These are phyloP conservation scores for Thermothelomyces thermophilus DNA, from an alignment of 2,329 filamentous ascomycete species.

Conservation along the genomic window DNA sequence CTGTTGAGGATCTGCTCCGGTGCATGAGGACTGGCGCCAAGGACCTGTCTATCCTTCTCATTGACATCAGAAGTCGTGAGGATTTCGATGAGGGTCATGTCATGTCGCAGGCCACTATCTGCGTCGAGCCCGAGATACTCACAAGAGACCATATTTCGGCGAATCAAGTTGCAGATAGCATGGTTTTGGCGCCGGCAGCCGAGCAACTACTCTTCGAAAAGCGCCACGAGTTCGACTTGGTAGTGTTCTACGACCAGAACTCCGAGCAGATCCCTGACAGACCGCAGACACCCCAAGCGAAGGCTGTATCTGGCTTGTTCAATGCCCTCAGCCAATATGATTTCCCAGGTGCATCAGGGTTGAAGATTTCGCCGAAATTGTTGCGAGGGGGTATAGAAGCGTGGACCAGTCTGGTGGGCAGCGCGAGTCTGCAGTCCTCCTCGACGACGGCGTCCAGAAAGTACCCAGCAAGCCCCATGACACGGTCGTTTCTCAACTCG, in stretches of 20 bases:
- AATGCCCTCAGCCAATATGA: constrained; percentile 81
- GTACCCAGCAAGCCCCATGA: constrained; percentile 14
- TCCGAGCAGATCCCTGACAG: constrained; percentile 48
- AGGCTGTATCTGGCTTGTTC: constrained; percentile 63
- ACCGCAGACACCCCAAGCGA: constrained; percentile 29
- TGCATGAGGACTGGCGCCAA: constrained; percentile 52
- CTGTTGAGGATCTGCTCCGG: constrained; percentile 62
- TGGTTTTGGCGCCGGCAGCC: constrained; percentile 63
- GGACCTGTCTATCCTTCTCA: constrained; percentile 63
- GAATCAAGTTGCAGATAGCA: constrained; percentile 56
- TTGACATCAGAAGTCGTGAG: constrained; percentile 76
- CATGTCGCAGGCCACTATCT: constrained; percentile 74
- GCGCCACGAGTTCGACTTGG: constrained; percentile 70
- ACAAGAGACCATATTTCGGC: constrained; percentile 61
- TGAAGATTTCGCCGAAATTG: constrained; percentile 58
- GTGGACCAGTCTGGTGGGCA: constrained; percentile 78
- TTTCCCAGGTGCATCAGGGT: constrained; percentile 37
- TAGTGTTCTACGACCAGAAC: constrained; percentile 83
- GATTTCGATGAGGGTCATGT: constrained; percentile 88
- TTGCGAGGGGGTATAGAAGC: constrained; percentile 77
- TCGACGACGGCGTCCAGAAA: constrained; percentile 18
- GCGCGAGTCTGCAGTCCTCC: constrained; percentile 50
- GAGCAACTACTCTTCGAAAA: constrained; percentile 70
- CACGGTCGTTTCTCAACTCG: constrained; percentile 30
- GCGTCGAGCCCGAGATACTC: constrained; percentile 74